Conservation (phyloP, 148 eudicot species). For the Euryodendron excelsum region DNA sequence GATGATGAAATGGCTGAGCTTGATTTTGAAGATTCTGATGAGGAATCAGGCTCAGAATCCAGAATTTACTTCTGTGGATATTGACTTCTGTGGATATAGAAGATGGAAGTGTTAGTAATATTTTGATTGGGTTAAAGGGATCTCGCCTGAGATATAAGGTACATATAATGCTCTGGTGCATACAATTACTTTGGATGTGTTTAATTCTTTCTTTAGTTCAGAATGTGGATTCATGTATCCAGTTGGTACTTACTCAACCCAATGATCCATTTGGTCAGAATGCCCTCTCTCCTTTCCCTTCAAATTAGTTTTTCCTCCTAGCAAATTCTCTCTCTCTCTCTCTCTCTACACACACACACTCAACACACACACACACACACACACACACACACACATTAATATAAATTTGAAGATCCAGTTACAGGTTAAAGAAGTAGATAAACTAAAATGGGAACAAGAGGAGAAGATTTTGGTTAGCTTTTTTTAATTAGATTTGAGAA, state of each 20-base stretch:
- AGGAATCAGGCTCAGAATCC: constrained; percentile 49
- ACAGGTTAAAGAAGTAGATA: neutral
- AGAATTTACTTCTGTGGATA: no score
- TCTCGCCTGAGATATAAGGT: constrained; percentile 64
- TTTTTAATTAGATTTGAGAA: neutral
- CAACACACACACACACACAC: no score
- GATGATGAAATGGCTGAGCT: constrained; percentile 54
- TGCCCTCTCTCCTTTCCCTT: neutral
- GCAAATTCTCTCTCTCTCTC: neutral
- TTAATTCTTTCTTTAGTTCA: no score
- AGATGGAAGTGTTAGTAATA: constrained; percentile 43
- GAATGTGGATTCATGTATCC: no score
- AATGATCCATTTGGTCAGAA: neutral
- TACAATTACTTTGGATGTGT: neutral
- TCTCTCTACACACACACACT: neutral
- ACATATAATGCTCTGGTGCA: constrained; percentile 3
- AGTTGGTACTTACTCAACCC: neutral
- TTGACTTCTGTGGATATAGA: constrained; percentile 25
- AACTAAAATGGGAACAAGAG: no score
- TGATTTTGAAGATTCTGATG: constrained; percentile 64
- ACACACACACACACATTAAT: no score
- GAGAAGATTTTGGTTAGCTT: neutral
- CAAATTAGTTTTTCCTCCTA: neutral
- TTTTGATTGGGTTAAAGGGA: constrained; percentile 55
- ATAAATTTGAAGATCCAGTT: neutral